A percentile compares a stretch with the other conserved stretches of the same genome.
Evolutionary conservation across 1,284 basidiomycete species (phyloP).

Genomic region (Boletellus dicymbophilus): DNA sequence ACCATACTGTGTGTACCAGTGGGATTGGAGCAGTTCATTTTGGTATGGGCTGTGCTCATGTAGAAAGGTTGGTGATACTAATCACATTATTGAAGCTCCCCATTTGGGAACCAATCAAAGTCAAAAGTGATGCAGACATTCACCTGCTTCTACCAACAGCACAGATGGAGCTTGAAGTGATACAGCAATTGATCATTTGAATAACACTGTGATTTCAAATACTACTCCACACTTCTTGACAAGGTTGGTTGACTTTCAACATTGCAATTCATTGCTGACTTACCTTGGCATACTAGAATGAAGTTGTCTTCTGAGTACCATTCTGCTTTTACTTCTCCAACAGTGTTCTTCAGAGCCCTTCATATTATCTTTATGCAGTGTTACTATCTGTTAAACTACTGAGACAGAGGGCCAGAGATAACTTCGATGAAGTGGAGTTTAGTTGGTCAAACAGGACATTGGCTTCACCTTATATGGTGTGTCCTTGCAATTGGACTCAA

Average conservation of each 20-base stretch:
- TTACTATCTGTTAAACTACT: no score
- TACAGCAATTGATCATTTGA: conserved; percentile 92
- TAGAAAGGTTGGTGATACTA: neutral
- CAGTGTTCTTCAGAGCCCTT: conserved; percentile 82
- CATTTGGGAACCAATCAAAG: conserved; percentile 62
- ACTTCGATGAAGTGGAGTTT: no score
- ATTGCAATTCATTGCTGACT: neutral
- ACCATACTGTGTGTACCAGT: conserved; percentile 90
- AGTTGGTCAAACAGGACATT: no score
- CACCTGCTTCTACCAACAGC: conserved; percentile 66
- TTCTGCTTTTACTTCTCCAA: conserved; percentile 74
- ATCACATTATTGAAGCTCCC: conserved; percentile 58
- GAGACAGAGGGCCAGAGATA: no score
- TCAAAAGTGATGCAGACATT: conserved; percentile 45
- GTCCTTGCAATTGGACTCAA: no score
- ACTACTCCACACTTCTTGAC: conserved; percentile 87
- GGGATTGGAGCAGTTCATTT: conserved; percentile 79
- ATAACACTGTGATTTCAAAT: conserved; percentile 96
- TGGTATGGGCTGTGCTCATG: conserved; percentile 51
- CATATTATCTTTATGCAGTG: conserved; percentile 86
- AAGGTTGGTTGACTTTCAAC: conserved; percentile 53
- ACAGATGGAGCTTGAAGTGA: conserved; percentile 82
- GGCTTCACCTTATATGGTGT: no score
- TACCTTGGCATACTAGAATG: conserved; percentile 50
- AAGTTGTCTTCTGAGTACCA: conserved; percentile 79